Percentiles rank a stretch among this genome's conserved stretches.
Evolutionary conservation across 2,329 filamentous ascomycete genomes (phyloP).

Genomic region (Fusarium sp.): DNA sequence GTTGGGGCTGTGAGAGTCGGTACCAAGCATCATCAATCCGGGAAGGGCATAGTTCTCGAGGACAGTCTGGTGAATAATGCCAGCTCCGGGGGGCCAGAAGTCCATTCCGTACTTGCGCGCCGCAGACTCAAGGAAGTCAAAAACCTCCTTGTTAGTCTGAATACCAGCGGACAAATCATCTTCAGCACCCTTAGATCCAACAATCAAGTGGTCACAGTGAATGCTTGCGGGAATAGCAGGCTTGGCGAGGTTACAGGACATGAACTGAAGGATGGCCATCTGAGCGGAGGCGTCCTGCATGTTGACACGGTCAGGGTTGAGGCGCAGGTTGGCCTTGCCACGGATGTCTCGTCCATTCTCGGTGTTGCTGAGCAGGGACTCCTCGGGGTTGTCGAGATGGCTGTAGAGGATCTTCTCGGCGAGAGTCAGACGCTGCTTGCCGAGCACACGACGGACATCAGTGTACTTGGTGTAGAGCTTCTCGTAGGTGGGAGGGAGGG

Average conservation of each 20-base stretch:
- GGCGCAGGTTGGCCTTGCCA: constrained; percentile 91
- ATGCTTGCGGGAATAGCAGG: constrained; percentile 97
- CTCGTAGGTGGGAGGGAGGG: constrained; percentile 78
- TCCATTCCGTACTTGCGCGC: constrained; percentile 92
- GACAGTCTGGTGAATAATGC: constrained; percentile 97
- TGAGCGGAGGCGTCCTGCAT: constrained; percentile 99
- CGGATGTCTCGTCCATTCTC: constrained; percentile 86
- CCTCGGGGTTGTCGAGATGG: constrained; percentile 89
- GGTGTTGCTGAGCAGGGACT: constrained; percentile 85
- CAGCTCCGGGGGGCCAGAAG: constrained; percentile 93
- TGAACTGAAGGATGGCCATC: constrained; percentile 98
- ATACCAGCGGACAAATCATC: constrained; percentile 88
- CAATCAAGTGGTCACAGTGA: constrained; percentile 99
- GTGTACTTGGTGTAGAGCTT: constrained; percentile 82
- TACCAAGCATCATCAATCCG: constrained; percentile 98
- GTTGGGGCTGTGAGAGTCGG: constrained; percentile 97
- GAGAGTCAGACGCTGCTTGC: constrained; percentile 77
- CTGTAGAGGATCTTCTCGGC: constrained; percentile 99
- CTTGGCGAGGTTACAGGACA: constrained; percentile 90
- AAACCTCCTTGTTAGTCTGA: constrained; percentile 93
- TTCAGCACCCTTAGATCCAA: constrained; percentile 90
- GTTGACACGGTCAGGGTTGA: constrained; percentile 96
- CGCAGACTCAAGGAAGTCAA: constrained; percentile 95
- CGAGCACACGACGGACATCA: constrained; percentile 80
- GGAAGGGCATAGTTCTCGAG: constrained; percentile 98